Evolutionary conservation across 1,284 basidiomycete species (phyloP), one percentile per base, ranked within the genome.

Genomic region (Cryptococcus sp.): DNA sequence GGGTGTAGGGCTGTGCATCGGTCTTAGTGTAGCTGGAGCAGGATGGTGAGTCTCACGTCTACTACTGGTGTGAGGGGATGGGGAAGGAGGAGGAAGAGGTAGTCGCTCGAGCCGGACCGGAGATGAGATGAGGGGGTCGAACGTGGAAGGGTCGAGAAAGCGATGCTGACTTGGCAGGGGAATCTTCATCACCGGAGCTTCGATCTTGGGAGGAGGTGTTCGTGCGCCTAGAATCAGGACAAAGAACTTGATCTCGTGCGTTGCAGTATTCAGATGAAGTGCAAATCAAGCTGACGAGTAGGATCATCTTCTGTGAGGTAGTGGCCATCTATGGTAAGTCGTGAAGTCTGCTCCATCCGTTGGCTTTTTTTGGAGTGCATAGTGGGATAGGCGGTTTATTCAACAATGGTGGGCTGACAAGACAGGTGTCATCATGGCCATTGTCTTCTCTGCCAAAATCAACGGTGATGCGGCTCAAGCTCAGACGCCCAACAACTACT

Each of bases 281-380:
- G n/a, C n/a, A n/a, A n/a, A n/a, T 32, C 2, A n/a, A 5, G 23
- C 42, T 43, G 32, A 38, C 32, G 12, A 34, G 24, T 28, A 94
- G 91, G 57, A 93, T 98, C 77, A 97, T 98, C 69, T 97, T 98
- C 78, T 97, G 94, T 72, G 94, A 98, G 78, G 94, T 97, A 59
- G 90, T 95, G 21, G 92, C 91, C 53, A 95, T 95, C 66, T 95
- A 94, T 73, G 93, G 90, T 93, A 72, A 54, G 85, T 80, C 5
- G n/a, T n/a, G n/a, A n/a, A 7, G 35, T 18, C 11, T 37, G 19
- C 11, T 12, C 10, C 18, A 7, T 10, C 11, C 35, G 35, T 10
- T 18, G 35, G n/a, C n/a, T n/a, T n/a, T n/a, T 23, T 41, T 33
- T 26, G 18, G 39, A 31, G n/a, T 11, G n/a, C 12, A 21, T 18